phyloP scores from a whole-genome alignment of 768 basidiomycete genomes.

The Suillus luteus region DNA sequence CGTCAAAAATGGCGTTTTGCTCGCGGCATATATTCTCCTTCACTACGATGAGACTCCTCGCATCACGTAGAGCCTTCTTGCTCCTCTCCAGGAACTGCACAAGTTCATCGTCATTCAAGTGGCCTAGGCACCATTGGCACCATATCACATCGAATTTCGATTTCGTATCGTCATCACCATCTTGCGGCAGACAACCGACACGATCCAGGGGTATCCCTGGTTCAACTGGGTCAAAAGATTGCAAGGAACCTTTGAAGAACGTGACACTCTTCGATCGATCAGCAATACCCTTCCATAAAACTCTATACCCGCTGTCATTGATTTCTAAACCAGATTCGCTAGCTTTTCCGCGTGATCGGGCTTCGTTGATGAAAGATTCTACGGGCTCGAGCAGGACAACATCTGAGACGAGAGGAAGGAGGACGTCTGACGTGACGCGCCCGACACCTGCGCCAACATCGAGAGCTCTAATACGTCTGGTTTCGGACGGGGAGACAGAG shows the following conservation, averaged over 20 bases:
- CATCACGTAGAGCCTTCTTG: slow-evolving; percentile 50
- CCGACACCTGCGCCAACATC: slow-evolving; percentile 97
- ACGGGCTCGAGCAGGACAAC: slow-evolving; percentile 93
- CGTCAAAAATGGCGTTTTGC: slow-evolving; percentile 68
- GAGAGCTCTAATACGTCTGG: slow-evolving; percentile 66
- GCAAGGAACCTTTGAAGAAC: slow-evolving; percentile 78
- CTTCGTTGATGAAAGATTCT: slow-evolving; percentile 72
- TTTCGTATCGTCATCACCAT: slow-evolving; percentile 52
- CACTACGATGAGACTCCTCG: slow-evolving; percentile 69
- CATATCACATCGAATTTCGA: slow-evolving; percentile 86
- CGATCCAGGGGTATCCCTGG: slow-evolving; percentile 56
- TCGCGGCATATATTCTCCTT: slow-evolving; percentile 91
- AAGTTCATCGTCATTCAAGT: slow-evolving; percentile 77
- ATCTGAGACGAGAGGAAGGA: slow-evolving; percentile 85
- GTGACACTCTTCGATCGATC: slow-evolving; percentile 70
- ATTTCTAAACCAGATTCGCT: slow-evolving; percentile 33
- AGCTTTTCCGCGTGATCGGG: slow-evolving; percentile 43
- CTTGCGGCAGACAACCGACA: slow-evolving; percentile 59
- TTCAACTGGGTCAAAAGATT: slow-evolving; percentile 73
- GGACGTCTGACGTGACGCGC: slow-evolving; percentile 84
- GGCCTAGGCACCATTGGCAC: slow-evolving; percentile 98
- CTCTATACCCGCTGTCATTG: slow-evolving; percentile 32
- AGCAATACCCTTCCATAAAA: slow-evolving; percentile 67
- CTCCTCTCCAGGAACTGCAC: slow-evolving; percentile 72
- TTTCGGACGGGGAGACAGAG: slow-evolving; percentile 21